Conservation (phyloP, 73 alveolate species). For the Tetrahymena borealis region DNA sequence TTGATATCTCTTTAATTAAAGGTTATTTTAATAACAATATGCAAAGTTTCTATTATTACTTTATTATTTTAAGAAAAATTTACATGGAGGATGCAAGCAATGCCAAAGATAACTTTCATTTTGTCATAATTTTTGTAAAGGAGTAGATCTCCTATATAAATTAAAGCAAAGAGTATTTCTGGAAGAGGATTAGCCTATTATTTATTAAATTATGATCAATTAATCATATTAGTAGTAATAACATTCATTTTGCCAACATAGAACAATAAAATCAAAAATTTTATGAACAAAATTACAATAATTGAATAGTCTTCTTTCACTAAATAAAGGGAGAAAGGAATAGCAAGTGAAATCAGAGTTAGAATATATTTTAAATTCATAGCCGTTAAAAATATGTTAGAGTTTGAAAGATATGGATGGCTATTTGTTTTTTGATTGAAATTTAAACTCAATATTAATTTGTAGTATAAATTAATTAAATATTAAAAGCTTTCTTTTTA, state of each 20-base stretch:
- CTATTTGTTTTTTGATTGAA: too few relatives aligned
- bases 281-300: neutral
- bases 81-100: neutral
- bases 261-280: neutral
- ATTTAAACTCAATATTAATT: too few relatives aligned
- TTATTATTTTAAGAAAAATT: too few relatives aligned
- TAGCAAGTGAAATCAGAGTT: neutral
- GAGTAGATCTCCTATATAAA: neutral
- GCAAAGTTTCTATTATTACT: too few relatives aligned
- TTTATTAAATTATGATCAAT: neutral
- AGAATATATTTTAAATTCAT: neutral
- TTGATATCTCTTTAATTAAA: too few relatives aligned
- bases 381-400: too few relatives aligned
- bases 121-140: neutral
- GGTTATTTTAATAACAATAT: too few relatives aligned
- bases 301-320: neutral
- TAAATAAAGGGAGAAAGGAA: neutral
- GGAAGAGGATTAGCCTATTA: neutral
- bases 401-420: too few relatives aligned
- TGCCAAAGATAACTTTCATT: neutral
- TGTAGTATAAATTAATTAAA: too few relatives aligned
- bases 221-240: neutral
- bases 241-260: too few relatives aligned
- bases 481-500: too few relatives aligned
- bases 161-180: neutral